Evolutionary conservation across 495 filamentous ascomycete genomes (phyloP), one percentile per base, ranked within the genome.

Genomic region (Neurospora terricola): DNA sequence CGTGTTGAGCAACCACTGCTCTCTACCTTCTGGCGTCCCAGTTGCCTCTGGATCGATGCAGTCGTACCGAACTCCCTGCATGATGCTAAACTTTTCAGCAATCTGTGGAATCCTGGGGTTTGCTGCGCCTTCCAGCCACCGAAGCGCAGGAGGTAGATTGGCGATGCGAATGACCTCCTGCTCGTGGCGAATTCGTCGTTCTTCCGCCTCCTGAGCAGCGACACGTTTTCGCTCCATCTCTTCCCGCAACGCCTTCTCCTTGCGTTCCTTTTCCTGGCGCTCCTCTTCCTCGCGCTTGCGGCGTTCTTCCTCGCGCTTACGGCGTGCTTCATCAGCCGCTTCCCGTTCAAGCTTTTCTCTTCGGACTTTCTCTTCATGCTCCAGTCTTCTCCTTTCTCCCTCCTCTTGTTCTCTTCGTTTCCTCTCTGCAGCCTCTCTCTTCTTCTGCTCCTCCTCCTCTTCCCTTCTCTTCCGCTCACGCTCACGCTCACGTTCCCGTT

Each of bases 1-100:
- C 62, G 91, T 90, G 74, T 93, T 94, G 38, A 92, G 88, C 75
- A 94, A 83, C 91, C 92, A 94, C 79, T 88, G 86, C 75, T 94
- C 92, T 54, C 85, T 81, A 43, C 84, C 86, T 43, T 82, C 81
- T 30, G 81, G 69, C 7, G 82, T 83, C 43, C 83, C 83, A 27
- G 83, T 86, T 30, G 82, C 79, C 23, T 82, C 83, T 5, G 83
- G 81, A 12, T 81, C 80, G 69, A 89, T 86, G 18, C 86, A 88
- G 76, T 89, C 87, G 62, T 83, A 88, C 42, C 87, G 83, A 69
- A 87, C 84, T 14, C 86, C 86, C 71, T 83, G 81, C 37, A 87
- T 85, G 69, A 74, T 81, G 66, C 77, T 79, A 77, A 89, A 89
- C 59, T 86, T 83, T 48, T 81, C 79, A n/a, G 86, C 86, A 62